phyloP scores from a whole-genome alignment of 163 green algal genomes.

The Scenedesmus sp. region DNA sequence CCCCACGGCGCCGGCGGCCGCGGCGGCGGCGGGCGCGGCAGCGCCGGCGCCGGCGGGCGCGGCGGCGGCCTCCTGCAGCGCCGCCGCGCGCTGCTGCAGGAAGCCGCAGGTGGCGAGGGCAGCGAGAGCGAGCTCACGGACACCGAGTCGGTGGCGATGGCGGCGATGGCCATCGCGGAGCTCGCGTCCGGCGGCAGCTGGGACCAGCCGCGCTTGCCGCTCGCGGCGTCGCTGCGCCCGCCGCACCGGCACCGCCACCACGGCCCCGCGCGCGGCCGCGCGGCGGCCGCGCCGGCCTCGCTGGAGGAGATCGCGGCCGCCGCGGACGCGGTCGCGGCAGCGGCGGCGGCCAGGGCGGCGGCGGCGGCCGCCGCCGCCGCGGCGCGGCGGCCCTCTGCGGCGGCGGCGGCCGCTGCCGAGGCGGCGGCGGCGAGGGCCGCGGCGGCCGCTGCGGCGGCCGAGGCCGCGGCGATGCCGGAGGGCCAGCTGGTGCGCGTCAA shows the following conservation, averaged over 20 bases:
- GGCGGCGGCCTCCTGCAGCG: slow-evolving; percentile 11
- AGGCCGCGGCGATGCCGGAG: too few species aligned
- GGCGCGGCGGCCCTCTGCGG: slow-evolving; percentile 15
- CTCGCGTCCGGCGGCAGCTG: slow-evolving; percentile 2
- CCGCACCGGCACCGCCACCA: too few species aligned
- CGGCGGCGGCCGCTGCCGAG: slow-evolving; percentile 5
- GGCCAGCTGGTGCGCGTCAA: slow-evolving; percentile 3
- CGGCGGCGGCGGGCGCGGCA: neutral
- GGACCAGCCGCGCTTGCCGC: neutral
- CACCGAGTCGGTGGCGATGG: slow-evolving; percentile 32
- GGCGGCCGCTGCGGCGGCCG: neutral
- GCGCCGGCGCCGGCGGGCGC: neutral
- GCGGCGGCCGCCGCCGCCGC: neutral
- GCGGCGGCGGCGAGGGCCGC: neutral
- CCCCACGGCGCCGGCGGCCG: neutral
- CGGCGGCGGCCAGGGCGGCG: neutral
- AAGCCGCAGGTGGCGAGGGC: neutral
- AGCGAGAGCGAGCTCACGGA: slow-evolving; percentile 38
- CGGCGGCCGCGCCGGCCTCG: too few species aligned
- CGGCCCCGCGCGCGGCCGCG: too few species aligned
- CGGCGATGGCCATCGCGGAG: slow-evolving; percentile 40
- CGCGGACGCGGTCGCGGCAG: too few species aligned
- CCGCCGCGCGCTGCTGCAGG: slow-evolving; percentile 26
- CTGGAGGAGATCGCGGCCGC: too few species aligned
- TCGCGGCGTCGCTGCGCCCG: too few species aligned